A percentile compares a stretch with the other conserved stretches of the same genome.
Evolutionary conservation across 768 basidiomycete species (phyloP).

Genomic region (Cystobasidium ongulense): DNA sequence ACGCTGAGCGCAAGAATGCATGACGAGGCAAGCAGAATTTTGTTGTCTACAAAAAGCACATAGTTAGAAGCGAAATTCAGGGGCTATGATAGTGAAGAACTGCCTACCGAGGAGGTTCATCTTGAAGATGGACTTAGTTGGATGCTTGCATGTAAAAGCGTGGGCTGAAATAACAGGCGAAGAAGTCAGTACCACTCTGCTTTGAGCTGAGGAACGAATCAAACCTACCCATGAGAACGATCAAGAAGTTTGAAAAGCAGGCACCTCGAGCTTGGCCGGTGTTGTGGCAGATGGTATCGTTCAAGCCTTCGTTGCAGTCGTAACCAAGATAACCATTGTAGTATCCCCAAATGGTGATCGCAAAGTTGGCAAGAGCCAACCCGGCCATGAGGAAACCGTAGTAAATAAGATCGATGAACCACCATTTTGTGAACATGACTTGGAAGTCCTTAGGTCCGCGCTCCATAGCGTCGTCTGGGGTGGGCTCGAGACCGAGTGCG

Average conservation of each 20-base stretch:
- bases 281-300: constrained; percentile 42
- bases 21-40: constrained; percentile 45
- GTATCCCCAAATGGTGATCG: constrained; percentile 40
- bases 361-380: constrained; percentile 45
- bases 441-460: constrained; percentile 35
- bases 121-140: constrained; percentile 43
- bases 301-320: constrained; percentile 44
- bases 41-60: constrained; percentile 37
- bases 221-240: constrained; percentile 42
- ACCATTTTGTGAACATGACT: constrained; percentile 45
- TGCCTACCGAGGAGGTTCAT: constrained; percentile 40
- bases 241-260: constrained; percentile 44
- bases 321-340: constrained; percentile 40
- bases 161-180: constrained; percentile 30
- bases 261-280: constrained; percentile 46
- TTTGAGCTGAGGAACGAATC: background rate
- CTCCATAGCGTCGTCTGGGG: constrained; percentile 46
- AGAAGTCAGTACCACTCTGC: constrained; percentile 33
- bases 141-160: constrained; percentile 46
- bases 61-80: background rate
- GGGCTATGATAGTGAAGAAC: background rate
- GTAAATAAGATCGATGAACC: constrained; percentile 44
- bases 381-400: constrained; percentile 45
- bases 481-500: constrained; percentile 46
- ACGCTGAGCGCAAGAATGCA: constrained; percentile 41